A percentile compares a stretch with the other conserved stretches of the same genome.
phyloP scores from a whole-genome alignment of 129 eudicot genomes.

The Centaurea solstitialis region DNA sequence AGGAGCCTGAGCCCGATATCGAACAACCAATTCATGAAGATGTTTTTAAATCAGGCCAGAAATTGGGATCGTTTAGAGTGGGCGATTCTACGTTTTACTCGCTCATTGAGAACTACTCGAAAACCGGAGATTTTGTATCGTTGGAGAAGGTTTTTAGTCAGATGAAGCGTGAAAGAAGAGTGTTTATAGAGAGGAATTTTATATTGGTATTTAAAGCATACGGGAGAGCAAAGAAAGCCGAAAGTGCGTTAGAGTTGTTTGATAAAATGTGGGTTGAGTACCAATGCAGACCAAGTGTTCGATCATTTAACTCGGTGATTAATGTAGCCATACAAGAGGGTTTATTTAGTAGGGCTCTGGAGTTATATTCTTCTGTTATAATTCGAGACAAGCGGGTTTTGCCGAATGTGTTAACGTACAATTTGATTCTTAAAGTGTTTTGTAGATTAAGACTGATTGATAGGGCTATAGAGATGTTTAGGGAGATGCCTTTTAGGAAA shows the following conservation, averaged over 20 bases:
- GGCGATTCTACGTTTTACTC: conserved; percentile 86
- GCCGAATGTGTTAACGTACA: conserved; percentile 83
- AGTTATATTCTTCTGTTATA: conserved; percentile 48
- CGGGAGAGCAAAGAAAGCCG: conserved; percentile 59
- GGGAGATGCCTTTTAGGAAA: conserved; percentile 62
- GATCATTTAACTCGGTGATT: conserved; percentile 83
- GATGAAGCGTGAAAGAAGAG: conserved; percentile 72
- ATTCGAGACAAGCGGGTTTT: conserved; percentile 22
- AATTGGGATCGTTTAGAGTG: conserved; percentile 60
- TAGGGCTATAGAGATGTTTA: conserved; percentile 59
- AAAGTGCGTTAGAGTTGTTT: conserved; percentile 76
- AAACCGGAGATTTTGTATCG: conserved; percentile 60
- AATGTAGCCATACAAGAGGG: conserved; percentile 66
- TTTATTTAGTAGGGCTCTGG: conserved; percentile 49
- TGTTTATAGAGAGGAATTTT: conserved; percentile 64
- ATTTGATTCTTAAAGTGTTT: conserved; percentile 66
- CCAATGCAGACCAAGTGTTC: conserved; percentile 69
- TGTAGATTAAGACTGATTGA: conserved; percentile 65
- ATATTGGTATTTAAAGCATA: conserved; percentile 67
- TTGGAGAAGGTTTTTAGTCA: conserved; percentile 59
- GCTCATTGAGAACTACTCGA: conserved; percentile 62
- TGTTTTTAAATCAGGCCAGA: conserved; percentile 46
- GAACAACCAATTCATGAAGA: conserved; percentile 47
- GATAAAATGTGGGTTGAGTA: conserved; percentile 72
- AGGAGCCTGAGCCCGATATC: conserved; percentile 11